Percentiles rank a stretch among this genome's conserved stretches.
phyloP scores from a whole-genome alignment of 2,329 filamentous ascomycete genomes.

The Pseudohalonectria lignicola region DNA sequence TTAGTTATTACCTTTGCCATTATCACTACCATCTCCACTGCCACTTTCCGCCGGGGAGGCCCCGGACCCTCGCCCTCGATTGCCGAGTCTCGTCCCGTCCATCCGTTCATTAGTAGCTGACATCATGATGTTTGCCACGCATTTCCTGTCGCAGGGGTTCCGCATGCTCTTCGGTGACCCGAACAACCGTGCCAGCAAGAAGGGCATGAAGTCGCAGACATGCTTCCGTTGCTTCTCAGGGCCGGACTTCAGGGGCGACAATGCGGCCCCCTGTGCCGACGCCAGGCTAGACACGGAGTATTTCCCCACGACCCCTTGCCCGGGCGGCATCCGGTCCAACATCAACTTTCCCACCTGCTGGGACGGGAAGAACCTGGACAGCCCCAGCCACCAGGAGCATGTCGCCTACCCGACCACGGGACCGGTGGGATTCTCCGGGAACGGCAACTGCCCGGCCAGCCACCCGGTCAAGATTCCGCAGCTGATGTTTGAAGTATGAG shows the following conservation, averaged over 20 bases:
- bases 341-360: conserved; percentile 40
- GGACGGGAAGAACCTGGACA: conserved; percentile 45
- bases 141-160: conserved; percentile 21
- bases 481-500: conserved; percentile 29
- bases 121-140: too few species aligned
- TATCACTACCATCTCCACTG: too few species aligned
- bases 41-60: too few species aligned
- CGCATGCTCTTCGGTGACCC: conserved; percentile 28
- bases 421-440: conserved; percentile 17
- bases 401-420: conserved; percentile 32
- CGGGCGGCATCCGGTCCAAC: conserved; percentile 33
- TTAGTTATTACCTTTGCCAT: conserved; percentile 24
- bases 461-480: conserved; percentile 45
- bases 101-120: too few species aligned
- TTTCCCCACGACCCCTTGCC: background rate
- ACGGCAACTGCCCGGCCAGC: conserved; percentile 33
- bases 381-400: conserved; percentile 29
- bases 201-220: conserved; percentile 18
- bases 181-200: background rate
- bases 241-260: conserved; percentile 15
- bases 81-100: too few species aligned
- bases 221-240: conserved; percentile 23
- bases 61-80: too few species aligned
- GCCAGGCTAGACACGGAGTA: background rate
- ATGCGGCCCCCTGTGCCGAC: conserved; percentile 5